phyloP scores from a whole-genome alignment of 1,284 basidiomycete species.

The Heterobasidion occidentale region DNA sequence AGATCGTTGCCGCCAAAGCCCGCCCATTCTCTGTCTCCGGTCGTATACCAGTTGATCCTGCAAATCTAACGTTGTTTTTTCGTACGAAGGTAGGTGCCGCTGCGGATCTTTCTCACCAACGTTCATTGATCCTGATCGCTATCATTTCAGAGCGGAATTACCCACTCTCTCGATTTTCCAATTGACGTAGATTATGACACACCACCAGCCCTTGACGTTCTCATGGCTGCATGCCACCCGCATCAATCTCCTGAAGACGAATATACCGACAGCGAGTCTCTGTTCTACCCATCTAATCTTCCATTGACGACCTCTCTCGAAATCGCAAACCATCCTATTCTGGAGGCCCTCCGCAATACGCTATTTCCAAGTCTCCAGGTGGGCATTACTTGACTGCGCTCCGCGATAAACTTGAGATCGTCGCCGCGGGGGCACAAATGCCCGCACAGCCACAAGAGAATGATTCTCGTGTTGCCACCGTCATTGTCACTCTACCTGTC shows the following conservation, averaged over 20 bases:
- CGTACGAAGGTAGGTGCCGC: slow-evolving; percentile 53
- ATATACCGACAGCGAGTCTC: slow-evolving; percentile 48
- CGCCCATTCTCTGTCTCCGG: slow-evolving; percentile 61
- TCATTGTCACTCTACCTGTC: slow-evolving; percentile 65
- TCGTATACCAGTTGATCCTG: slow-evolving; percentile 61
- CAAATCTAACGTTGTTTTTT: slow-evolving; percentile 66
- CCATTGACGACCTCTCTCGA: slow-evolving; percentile 70
- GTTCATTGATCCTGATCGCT: slow-evolving; percentile 1
- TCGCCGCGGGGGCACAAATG: slow-evolving; percentile 52
- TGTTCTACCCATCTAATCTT: slow-evolving; percentile 66
- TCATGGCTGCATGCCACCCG: slow-evolving; percentile 67
- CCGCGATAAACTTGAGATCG: slow-evolving; percentile 63
- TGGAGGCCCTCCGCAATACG: slow-evolving; percentile 62
- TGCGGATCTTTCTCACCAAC: neutral
- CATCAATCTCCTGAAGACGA: slow-evolving; percentile 46
- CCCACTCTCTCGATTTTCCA: slow-evolving; percentile 74
- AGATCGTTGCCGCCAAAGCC: slow-evolving; percentile 49
- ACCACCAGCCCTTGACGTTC: slow-evolving; percentile 72
- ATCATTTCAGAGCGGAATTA: slow-evolving; percentile 55
- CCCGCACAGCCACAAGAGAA: slow-evolving; percentile 44
- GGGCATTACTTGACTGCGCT: slow-evolving; percentile 64
- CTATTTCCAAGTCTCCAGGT: slow-evolving; percentile 58
- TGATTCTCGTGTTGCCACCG: slow-evolving; percentile 64
- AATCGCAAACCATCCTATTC: slow-evolving; percentile 70
- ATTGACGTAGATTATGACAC: slow-evolving; percentile 68